Evolutionary conservation across 2,329 filamentous ascomycete genomes (phyloP).

Genomic region (Colletotrichum eremochloae): DNA sequence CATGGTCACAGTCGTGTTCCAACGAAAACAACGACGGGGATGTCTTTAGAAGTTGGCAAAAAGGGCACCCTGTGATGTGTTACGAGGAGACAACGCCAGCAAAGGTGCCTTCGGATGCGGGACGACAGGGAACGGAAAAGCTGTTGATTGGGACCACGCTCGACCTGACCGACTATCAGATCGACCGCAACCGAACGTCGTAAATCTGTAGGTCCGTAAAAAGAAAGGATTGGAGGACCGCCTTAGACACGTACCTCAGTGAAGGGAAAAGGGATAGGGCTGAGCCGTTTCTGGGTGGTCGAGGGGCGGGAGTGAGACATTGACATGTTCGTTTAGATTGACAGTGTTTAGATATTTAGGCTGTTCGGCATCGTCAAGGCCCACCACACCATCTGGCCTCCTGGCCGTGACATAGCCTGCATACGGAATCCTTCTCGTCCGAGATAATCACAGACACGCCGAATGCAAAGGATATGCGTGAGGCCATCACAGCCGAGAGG

Average conservation of each 20-base stretch:
- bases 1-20: neutral
- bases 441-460: neutral
- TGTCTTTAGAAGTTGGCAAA: neutral
- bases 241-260: neutral
- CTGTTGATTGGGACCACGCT: neutral
- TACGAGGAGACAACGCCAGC: neutral
- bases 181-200: slow-evolving; percentile 5
- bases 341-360: neutral
- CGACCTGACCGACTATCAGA: slow-evolving; percentile 12
- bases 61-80: neutral
- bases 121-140: neutral
- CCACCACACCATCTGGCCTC: neutral
- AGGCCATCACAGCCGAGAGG: neutral
- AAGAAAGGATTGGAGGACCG: neutral
- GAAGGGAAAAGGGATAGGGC: neutral
- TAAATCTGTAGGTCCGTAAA: neutral
- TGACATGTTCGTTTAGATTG: neutral
- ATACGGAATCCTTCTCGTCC: neutral
- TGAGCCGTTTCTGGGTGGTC: neutral
- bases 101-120: slow-evolving; percentile 22
- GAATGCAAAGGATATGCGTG: neutral
- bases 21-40: neutral
- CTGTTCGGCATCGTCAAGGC: neutral
- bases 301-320: neutral
- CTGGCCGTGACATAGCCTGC: neutral